Percentiles rank a stretch among this genome's conserved stretches.
phyloP scores from a whole-genome alignment of 306 rosid species.

The Glycine soja region DNA sequence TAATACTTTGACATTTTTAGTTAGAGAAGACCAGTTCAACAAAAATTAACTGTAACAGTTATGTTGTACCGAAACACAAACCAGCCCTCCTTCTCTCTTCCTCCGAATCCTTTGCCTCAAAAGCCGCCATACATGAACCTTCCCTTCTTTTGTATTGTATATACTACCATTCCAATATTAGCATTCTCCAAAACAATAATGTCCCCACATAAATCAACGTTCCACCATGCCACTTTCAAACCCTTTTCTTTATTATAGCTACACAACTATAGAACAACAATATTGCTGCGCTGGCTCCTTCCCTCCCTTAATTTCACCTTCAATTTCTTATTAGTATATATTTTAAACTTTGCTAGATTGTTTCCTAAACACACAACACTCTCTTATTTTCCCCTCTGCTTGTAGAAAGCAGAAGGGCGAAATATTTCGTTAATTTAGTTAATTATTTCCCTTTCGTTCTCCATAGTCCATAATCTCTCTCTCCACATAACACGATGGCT shows the following conservation, averaged over 20 bases:
- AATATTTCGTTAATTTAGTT: neutral
- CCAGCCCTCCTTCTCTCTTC: neutral
- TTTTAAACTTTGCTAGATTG: neutral
- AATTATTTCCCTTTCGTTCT: neutral
- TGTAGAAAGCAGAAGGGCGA: constrained; percentile 12
- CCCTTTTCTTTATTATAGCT: neutral
- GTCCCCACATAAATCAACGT: neutral
- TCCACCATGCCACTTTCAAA: no score
- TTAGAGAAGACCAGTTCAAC: no score
- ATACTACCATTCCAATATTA: neutral
- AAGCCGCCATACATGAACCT: neutral
- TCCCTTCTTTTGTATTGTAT: neutral
- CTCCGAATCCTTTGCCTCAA: constrained; percentile 11
- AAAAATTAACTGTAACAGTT: no score
- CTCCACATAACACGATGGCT: no score
- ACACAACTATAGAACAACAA: neutral
- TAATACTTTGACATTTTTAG: no score
- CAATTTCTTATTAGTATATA: no score
- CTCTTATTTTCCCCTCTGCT: constrained; percentile 7
- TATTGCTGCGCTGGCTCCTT: no score
- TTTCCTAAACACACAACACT: neutral
- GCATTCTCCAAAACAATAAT: neutral
- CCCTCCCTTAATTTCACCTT: no score
- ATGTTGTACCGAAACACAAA: neutral
- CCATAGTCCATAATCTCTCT: no score